Evolutionary conservation across 2,329 filamentous ascomycete genomes (phyloP), one percentile per base, ranked within the genome.

Genomic region (Penicillium aurantiogriseum): DNA sequence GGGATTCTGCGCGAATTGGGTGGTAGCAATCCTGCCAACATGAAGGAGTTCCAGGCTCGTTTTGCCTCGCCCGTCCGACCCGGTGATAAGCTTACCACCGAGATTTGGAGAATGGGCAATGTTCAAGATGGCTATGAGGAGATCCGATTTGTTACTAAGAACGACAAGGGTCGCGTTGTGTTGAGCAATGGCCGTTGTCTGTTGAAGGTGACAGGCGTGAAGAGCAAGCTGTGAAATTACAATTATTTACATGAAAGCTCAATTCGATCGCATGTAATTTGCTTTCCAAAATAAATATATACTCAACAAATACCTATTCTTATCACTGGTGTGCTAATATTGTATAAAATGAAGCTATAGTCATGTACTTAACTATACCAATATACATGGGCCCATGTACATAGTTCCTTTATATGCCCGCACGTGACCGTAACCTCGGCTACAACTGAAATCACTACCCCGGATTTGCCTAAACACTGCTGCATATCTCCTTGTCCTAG

Each of bases 11-110:
- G 89, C 74, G 78, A 83, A 39, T 80, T 96, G 21, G 91, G 91
- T 45, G 88, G 83, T 46, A 88, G 88, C 73, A 85, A 96, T 70
- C 89, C 92, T 1, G 83, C 83, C 63, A 95, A 93, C 69, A 81
- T 97, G 66, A 90, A 86, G 77, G 90, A 94, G 76, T 96, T 93
- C 79, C 90, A 93, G 79, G 91, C 91, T 19, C 82, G 92, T 43
- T 96, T 96, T 72, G 91, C 91, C 13, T 88, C 86, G 62, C 92
- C 92, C 1, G 92, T 96, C 9, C 87, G 85, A 71, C 91, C 91
- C 0, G 91, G 89, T 23, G 90, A 94, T 72, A 92, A 89, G 78
- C 81, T 96, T 31, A 83, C 90, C 36, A 91, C 87, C 6, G 86
- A 90, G 71, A 90, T 90, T 50, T 97, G 92, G 92, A 82, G 83